Evolutionary conservation across 495 filamentous ascomycete species (phyloP).

Genomic region (Aspergillus biplanus): DNA sequence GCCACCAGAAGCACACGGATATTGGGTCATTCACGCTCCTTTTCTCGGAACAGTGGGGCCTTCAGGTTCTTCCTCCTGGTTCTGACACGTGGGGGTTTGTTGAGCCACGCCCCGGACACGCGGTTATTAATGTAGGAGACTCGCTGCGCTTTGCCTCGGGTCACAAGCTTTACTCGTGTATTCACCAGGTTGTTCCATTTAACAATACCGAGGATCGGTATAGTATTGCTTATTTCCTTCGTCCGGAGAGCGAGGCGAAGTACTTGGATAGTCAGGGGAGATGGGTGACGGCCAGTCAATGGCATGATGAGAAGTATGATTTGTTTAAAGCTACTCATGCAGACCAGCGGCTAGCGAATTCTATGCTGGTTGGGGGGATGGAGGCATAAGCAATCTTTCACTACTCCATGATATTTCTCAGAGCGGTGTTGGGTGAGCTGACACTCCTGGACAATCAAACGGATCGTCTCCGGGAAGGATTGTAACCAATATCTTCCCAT

Average conservation of each 20-base stretch:
- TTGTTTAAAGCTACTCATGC: slow-evolving; percentile 34
- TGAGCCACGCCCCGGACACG: slow-evolving; percentile 49
- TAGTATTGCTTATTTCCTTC: slow-evolving; percentile 62
- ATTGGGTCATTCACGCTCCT: slow-evolving; percentile 60
- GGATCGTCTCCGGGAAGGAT: too few species aligned
- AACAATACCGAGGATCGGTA: slow-evolving; percentile 47
- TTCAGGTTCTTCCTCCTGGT: slow-evolving; percentile 56
- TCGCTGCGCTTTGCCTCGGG: slow-evolving; percentile 55
- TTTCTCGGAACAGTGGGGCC: slow-evolving; percentile 59
- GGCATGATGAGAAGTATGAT: slow-evolving; percentile 63
- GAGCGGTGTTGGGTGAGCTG: too few species aligned
- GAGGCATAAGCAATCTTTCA: background rate
- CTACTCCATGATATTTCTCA: background rate
- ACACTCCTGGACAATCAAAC: too few species aligned
- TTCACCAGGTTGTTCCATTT: slow-evolving; percentile 58
- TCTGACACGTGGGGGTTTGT: slow-evolving; percentile 56
- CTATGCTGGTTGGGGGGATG: slow-evolving; percentile 27
- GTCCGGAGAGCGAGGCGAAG: slow-evolving; percentile 55
- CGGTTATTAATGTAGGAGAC: slow-evolving; percentile 62
- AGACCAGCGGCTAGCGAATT: slow-evolving; percentile 12
- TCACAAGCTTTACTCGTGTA: slow-evolving; percentile 54
- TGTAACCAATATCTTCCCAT: too few species aligned
- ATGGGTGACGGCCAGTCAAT: slow-evolving; percentile 51
- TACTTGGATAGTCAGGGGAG: slow-evolving; percentile 56
- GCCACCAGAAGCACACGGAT: slow-evolving; percentile 63